These are phyloP conservation scores for Neoboletus brunneissimus DNA, from an alignment of 768 basidiomycete genomes.

Conservation along the genomic window DNA sequence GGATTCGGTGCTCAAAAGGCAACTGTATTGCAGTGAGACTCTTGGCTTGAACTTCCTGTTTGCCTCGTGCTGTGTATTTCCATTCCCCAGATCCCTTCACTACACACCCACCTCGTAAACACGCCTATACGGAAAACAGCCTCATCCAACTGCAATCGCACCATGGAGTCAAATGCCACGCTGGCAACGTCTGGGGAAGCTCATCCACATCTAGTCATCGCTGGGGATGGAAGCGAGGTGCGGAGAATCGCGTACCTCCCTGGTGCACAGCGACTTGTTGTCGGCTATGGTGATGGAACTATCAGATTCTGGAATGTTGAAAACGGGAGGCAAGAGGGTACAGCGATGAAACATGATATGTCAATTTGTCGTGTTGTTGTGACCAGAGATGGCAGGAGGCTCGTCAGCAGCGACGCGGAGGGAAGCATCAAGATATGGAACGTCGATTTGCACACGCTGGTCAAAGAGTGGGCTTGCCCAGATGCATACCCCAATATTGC, in stretches of 20 bases:
- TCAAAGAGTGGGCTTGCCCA: neutral
- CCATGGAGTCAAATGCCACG: neutral
- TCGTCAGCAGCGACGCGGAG: neutral
- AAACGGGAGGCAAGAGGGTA: neutral
- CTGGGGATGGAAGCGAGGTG: neutral
- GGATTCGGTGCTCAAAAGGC: neutral
- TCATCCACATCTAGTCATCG: neutral
- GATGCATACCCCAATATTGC: neutral
- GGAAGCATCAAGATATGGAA: slow-evolving; percentile 3
- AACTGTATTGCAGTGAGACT: neutral
- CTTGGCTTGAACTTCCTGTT: no score
- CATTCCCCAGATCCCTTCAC: neutral
- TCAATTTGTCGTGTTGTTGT: neutral
- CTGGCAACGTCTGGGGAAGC: neutral
- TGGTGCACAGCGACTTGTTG: neutral
- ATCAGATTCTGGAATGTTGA: neutral
- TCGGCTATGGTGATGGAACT: neutral
- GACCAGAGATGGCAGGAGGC: neutral
- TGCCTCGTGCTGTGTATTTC: neutral
- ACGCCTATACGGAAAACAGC: neutral
- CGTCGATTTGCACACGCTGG: neutral
- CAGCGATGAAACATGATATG: neutral
- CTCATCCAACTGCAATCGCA: neutral
- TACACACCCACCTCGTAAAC: neutral
- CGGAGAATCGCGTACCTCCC: neutral